Evolutionary conservation across 2,329 filamentous ascomycete species (phyloP).

Genomic region (Colletotrichum sp.): DNA sequence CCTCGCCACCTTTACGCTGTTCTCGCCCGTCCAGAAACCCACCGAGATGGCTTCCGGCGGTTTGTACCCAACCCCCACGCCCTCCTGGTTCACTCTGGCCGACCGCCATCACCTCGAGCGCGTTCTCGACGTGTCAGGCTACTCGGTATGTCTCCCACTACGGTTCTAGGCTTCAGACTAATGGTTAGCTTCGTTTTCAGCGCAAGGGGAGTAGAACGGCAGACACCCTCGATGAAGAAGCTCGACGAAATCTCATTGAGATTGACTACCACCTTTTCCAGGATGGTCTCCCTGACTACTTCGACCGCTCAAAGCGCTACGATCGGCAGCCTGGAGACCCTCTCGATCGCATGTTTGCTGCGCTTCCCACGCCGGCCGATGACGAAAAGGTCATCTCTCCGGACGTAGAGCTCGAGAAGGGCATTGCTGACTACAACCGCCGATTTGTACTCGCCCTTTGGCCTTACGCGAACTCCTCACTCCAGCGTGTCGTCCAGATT

Average conservation of each 20-base stretch:
- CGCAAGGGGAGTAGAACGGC: neutral
- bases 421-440: neutral
- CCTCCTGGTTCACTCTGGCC: neutral
- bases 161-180: neutral
- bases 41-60: neutral
- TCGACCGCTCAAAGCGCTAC: conserved; percentile 3
- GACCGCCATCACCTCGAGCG: neutral
- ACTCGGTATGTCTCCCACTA: neutral
- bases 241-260: neutral
- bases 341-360: neutral
- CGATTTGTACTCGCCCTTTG: conserved; percentile 11
- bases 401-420: neutral
- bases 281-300: neutral
- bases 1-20: neutral
- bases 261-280: conserved; percentile 14
- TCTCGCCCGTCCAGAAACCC: neutral
- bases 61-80: neutral
- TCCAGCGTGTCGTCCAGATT: neutral
- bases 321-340: conserved; percentile 9
- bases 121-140: neutral
- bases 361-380: neutral
- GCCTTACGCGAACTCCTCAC: conserved; percentile 17
- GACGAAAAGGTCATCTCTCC: neutral
- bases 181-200: neutral
- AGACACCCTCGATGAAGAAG: neutral